Percentiles rank a stretch among this genome's conserved stretches.
Conservation (phyloP, 768 basidiomycete genomes). For the Vararia minispora region DNA sequence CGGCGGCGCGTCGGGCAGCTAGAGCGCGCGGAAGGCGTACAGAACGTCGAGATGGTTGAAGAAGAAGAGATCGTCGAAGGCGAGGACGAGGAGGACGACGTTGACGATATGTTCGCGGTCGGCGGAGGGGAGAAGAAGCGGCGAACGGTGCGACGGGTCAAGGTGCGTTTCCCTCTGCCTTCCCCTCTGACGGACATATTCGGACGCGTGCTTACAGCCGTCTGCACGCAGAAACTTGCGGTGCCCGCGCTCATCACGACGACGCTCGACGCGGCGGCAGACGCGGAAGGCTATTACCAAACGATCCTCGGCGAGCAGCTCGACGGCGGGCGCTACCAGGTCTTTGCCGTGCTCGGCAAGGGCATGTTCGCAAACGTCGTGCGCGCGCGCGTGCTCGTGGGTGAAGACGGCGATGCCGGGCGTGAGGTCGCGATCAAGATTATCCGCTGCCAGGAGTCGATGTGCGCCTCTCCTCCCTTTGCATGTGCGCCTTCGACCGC, state of each 20-base stretch:
- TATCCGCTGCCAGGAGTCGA: conserved; percentile 89
- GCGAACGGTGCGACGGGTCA: conserved; percentile 44
- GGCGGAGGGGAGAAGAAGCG: conserved; percentile 40
- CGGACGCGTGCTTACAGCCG: too few relatives aligned
- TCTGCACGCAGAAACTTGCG: conserved; percentile 28
- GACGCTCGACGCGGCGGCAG: conserved; percentile 84
- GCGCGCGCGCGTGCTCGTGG: conserved; percentile 69
- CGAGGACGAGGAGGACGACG: conserved; percentile 71
- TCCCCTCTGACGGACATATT: too few relatives aligned
- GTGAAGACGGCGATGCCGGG: conserved; percentile 40
- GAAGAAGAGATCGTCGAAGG: conserved; percentile 37
- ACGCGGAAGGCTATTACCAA: conserved; percentile 92
- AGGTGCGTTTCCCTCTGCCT: too few relatives aligned
- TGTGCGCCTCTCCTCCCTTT: conserved; percentile 43
- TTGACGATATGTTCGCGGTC: conserved; percentile 94
- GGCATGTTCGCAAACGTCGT: conserved; percentile 99
- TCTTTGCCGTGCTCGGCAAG: conserved; percentile 90
- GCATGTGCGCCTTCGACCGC: background rate
- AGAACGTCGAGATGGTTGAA: conserved; percentile 39
- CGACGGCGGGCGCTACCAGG: conserved; percentile 87
- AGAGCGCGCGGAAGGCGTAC: conserved; percentile 24
- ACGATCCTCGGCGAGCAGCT: conserved; percentile 91
- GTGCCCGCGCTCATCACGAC: conserved; percentile 60
- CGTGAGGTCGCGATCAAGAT: conserved; percentile 97
- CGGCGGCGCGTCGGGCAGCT: conserved; percentile 45